A percentile compares a stretch with the other conserved stretches of the same genome.
phyloP scores from a whole-genome alignment of 164 flowering plant species.

The Aristolochia fimbriata region DNA sequence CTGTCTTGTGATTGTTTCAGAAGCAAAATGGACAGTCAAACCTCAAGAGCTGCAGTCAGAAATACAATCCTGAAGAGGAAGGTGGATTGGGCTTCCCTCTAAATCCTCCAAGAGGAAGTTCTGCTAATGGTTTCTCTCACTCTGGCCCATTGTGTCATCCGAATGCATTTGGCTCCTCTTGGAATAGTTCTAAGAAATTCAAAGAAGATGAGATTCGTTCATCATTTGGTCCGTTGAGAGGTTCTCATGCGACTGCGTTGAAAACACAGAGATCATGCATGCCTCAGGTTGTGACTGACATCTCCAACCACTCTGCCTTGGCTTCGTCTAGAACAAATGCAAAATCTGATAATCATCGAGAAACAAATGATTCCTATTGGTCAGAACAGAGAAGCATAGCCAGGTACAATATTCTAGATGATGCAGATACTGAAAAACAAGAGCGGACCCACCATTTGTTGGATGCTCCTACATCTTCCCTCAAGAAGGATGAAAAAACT shows the following conservation, averaged over 20 bases:
- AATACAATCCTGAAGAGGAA: conserved; percentile 41
- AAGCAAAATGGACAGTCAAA: conserved; percentile 39
- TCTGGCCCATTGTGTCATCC: conserved; percentile 26
- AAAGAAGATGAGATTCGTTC: conserved; percentile 17
- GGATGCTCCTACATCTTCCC: conserved; percentile 31
- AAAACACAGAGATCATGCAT: conserved; percentile 32
- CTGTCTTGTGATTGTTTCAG: conserved; percentile 22
- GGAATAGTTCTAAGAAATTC: conserved; percentile 8
- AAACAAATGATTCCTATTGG: conserved; percentile 30
- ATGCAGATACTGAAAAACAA: conserved; percentile 29
- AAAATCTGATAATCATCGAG: conserved; percentile 24
- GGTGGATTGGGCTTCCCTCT: conserved; percentile 42
- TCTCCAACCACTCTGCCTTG: conserved; percentile 44
- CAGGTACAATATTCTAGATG: conserved; percentile 26
- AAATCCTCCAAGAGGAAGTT: conserved; percentile 35
- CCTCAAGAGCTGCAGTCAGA: conserved; percentile 43
- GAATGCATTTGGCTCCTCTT: conserved; percentile 12
- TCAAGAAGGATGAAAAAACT: conserved; percentile 33
- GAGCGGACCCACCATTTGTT: conserved; percentile 41
- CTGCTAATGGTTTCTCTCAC: conserved; percentile 17
- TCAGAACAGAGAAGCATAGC: conserved; percentile 20
- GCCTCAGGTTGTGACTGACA: conserved; percentile 24
- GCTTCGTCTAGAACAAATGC: conserved; percentile 39
- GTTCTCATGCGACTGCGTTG: conserved; percentile 20
- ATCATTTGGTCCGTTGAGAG: conserved; percentile 6